Conservation (phyloP, 1,139 yeast genomes). For the Candida glucosophila region DNA sequence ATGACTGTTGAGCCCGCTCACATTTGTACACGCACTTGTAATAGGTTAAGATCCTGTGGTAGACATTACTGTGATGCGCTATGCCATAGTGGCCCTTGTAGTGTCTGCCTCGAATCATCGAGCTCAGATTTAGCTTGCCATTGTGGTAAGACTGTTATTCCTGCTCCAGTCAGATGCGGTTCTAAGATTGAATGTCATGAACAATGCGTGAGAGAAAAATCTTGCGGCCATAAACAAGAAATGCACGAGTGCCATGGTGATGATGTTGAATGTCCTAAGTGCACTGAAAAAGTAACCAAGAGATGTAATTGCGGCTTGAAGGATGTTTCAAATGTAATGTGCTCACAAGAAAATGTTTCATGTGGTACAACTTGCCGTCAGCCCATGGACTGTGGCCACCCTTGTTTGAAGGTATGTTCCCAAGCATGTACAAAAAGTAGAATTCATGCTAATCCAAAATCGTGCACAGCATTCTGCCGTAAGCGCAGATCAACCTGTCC, state of each 20-base stretch:
- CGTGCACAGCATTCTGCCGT: constrained; percentile 53
- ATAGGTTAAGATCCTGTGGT: constrained; percentile 61
- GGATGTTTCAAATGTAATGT: constrained; percentile 54
- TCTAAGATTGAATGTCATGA: constrained; percentile 60
- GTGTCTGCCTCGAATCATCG: constrained; percentile 76
- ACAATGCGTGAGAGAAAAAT: constrained; percentile 53
- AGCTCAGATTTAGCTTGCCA: constrained; percentile 75
- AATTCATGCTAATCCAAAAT: constrained; percentile 22
- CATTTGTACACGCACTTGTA: constrained; percentile 67
- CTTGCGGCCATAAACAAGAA: constrained; percentile 73
- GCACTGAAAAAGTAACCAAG: constrained; percentile 60
- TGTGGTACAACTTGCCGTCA: constrained; percentile 66
- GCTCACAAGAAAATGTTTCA: constrained; percentile 62
- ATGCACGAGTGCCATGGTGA: constrained; percentile 72
- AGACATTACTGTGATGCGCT: constrained; percentile 62
- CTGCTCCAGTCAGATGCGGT: constrained; percentile 90
- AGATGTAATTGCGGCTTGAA: constrained; percentile 64
- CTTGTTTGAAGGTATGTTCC: constrained; percentile 55
- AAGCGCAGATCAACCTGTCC: constrained; percentile 46
- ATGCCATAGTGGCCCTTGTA: constrained; percentile 82
- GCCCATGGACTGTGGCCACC: constrained; percentile 59
- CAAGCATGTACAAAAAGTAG: constrained; percentile 24
- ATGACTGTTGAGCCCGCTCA: constrained; percentile 69
- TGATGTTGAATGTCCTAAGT: constrained; percentile 59
- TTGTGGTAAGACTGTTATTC: constrained; percentile 74